Evolutionary conservation across 257 asterid species (phyloP).

Genomic region (Solanum pinnatisectum): DNA sequence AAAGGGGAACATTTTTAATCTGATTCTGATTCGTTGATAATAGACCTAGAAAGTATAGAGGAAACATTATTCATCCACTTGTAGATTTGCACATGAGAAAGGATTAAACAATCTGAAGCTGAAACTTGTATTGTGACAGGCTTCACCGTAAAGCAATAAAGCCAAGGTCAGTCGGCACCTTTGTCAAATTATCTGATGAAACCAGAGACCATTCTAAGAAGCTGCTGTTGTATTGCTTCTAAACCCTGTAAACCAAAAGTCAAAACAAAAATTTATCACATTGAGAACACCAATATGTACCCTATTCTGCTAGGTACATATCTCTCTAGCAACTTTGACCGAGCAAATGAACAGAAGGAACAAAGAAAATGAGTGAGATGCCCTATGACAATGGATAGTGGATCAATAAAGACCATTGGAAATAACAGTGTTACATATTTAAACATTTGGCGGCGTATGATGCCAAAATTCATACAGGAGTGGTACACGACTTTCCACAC

Average conservation of each 20-base stretch:
- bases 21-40: background rate
- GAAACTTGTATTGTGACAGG: background rate
- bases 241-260: conserved; percentile 25
- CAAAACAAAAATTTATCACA: background rate
- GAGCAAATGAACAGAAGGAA: background rate
- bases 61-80: background rate
- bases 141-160: background rate
- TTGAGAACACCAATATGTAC: background rate
- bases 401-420: background rate
- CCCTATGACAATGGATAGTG: background rate
- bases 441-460: background rate
- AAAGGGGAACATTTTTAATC: background rate
- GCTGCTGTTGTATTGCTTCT: conserved; percentile 10
- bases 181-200: background rate
- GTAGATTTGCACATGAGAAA: background rate
- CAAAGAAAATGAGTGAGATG: background rate
- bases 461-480: background rate
- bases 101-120: background rate
- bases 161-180: background rate
- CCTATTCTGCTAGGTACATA: background rate
- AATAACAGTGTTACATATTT: background rate
- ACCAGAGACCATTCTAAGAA: background rate
- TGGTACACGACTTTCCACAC: background rate
- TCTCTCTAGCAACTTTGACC: background rate
- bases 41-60: background rate